phyloP scores from a whole-genome alignment of 2,329 filamentous ascomycete species.

The Xylariaceae sp. region DNA sequence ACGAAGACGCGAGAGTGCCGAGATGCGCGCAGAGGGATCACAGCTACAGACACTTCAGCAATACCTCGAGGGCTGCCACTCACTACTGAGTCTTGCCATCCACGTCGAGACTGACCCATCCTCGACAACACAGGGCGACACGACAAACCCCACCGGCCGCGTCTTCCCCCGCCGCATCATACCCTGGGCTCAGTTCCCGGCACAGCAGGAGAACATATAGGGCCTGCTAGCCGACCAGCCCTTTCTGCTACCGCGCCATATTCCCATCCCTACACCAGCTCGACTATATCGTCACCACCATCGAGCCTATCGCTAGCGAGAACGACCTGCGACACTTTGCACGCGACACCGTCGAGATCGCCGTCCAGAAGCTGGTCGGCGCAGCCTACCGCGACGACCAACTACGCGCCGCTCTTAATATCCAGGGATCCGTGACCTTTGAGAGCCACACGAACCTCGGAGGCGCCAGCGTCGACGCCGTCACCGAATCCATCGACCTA shows the following conservation, averaged over 20 bases:
- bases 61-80: neutral
- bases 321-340: slow-evolving; percentile 34
- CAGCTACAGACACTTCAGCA: neutral
- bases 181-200: slow-evolving; percentile 34
- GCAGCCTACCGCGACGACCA: slow-evolving; percentile 25
- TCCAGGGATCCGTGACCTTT: slow-evolving; percentile 36
- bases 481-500: slow-evolving; percentile 27
- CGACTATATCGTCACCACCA: slow-evolving; percentile 31
- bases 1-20: neutral
- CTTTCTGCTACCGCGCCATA: slow-evolving; percentile 27
- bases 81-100: neutral
- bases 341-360: slow-evolving; percentile 36
- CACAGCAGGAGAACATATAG: slow-evolving; percentile 32
- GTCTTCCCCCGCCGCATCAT: slow-evolving; percentile 31
- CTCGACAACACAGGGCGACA: slow-evolving; percentile 16
- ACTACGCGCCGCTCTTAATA: slow-evolving; percentile 30
- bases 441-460: slow-evolving; percentile 36
- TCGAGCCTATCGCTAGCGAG: slow-evolving; percentile 36
- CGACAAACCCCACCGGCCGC: neutral
- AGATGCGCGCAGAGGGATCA: neutral
- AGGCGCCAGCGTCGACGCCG: slow-evolving; percentile 20
- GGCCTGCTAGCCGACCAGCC: slow-evolving; percentile 21
- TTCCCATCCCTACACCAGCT: slow-evolving; percentile 36
- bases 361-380: slow-evolving; percentile 35
- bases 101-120: slow-evolving; percentile 9